A percentile compares a stretch with the other conserved stretches of the same genome.
phyloP scores from a whole-genome alignment of 345 rosid species.

The Ceriops decandra region DNA sequence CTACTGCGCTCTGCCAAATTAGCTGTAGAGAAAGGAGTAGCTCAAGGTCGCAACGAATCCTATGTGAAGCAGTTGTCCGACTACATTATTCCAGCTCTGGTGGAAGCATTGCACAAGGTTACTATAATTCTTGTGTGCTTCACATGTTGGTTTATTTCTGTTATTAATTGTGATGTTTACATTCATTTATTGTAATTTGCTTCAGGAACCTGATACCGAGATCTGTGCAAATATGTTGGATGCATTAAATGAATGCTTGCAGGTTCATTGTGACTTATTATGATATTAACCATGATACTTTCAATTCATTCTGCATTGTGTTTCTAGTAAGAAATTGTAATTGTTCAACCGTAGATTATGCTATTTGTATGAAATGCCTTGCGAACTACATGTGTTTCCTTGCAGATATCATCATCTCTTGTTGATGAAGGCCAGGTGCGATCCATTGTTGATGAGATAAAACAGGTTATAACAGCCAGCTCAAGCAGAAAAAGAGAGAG shows the following conservation, averaged over 20 bases:
- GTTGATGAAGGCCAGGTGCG: slow-evolving; percentile 85
- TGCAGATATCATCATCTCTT: slow-evolving; percentile 77
- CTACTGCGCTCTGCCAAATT: slow-evolving; percentile 88
- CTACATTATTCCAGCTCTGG: slow-evolving; percentile 83
- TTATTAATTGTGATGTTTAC: slow-evolving; percentile 1
- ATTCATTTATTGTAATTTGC: slow-evolving; percentile 15
- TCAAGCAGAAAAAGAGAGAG: slow-evolving; percentile 89
- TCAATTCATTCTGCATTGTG: background rate
- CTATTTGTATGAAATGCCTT: background rate
- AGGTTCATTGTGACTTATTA: slow-evolving; percentile 45
- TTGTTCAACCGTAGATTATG: background rate
- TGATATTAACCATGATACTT: background rate
- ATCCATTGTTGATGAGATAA: slow-evolving; percentile 86
- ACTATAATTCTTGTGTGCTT: background rate
- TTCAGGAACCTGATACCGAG: slow-evolving; percentile 99
- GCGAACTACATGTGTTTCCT: slow-evolving; percentile 16
- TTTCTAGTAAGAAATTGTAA: background rate
- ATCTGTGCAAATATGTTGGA: slow-evolving; percentile 95
- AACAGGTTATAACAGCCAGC: slow-evolving; percentile 94
- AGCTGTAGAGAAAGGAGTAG: slow-evolving; percentile 83
- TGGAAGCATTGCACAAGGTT: slow-evolving; percentile 97
- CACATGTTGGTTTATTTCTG: slow-evolving; percentile 2
- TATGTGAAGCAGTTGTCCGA: slow-evolving; percentile 93
- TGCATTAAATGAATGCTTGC: slow-evolving; percentile 91
- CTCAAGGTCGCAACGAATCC: slow-evolving; percentile 85